Conservation (phyloP, 768 basidiomycete genomes). For the Leucosporidium scottii region DNA sequence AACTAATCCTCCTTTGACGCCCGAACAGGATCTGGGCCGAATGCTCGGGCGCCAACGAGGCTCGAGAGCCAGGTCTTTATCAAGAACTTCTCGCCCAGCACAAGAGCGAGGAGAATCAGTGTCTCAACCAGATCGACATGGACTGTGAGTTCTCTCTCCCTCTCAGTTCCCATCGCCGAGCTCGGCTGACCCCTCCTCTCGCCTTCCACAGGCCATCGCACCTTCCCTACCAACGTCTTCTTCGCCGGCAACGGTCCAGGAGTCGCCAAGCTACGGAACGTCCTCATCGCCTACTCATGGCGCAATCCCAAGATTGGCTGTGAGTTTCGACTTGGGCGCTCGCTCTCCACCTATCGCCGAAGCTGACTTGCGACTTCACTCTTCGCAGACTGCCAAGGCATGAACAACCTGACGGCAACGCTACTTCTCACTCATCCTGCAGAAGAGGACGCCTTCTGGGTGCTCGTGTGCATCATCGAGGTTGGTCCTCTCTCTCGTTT, state of each 20-base stretch:
- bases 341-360: not conserved
- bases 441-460: constrained; percentile 98
- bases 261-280: constrained; percentile 80
- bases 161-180: not conserved
- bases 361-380: not conserved
- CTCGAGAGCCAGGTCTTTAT: constrained; percentile 85
- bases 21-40: constrained; percentile 59
- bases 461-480: constrained; percentile 78
- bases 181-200: not conserved
- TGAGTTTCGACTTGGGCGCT: not conserved
- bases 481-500: not conserved
- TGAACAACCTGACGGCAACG: constrained; percentile 93
- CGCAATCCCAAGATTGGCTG: constrained; percentile 85
- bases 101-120: constrained; percentile 40
- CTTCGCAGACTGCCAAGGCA: constrained; percentile 47
- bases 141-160: constrained; percentile 46
- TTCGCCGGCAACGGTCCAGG: constrained; percentile 96
- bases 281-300: constrained; percentile 83
- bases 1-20: too few species aligned
- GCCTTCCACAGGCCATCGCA: constrained; percentile 39
- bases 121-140: constrained; percentile 79
- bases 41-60: constrained; percentile 85
- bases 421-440: constrained; percentile 84
- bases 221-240: constrained; percentile 53
- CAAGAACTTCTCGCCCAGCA: constrained; percentile 61